phyloP scores from a whole-genome alignment of 805 yeast genomes.

The Jamesozyma spencerorum region DNA sequence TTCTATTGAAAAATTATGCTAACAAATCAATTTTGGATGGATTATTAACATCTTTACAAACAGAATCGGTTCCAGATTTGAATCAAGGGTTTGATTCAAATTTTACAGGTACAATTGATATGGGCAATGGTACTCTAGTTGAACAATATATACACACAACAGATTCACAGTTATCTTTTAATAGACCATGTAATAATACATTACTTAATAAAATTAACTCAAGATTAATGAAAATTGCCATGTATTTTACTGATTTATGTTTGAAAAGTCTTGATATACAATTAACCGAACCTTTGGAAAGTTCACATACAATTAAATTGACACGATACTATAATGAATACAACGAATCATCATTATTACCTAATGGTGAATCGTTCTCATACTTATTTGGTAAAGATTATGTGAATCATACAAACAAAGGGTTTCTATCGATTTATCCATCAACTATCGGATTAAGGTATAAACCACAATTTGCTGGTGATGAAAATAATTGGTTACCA shows the following conservation, averaged over 20 bases:
- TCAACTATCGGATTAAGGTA: slow-evolving; percentile 18
- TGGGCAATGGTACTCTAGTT: slow-evolving; percentile 11
- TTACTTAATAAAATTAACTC: slow-evolving; percentile 12
- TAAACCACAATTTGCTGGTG: slow-evolving; percentile 18
- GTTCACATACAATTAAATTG: slow-evolving; percentile 11
- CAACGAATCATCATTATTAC: not conserved
- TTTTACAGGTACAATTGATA: slow-evolving; percentile 19
- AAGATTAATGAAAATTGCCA: slow-evolving; percentile 17
- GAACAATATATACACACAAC: slow-evolving; percentile 24
- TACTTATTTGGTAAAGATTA: slow-evolving; percentile 14
- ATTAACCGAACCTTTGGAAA: slow-evolving; percentile 1
- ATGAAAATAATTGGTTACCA: slow-evolving; percentile 21
- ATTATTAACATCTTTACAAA: slow-evolving; percentile 6
- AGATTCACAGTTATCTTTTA: slow-evolving; percentile 11
- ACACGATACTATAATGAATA: slow-evolving; percentile 15
- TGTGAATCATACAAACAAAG: slow-evolving; percentile 12
- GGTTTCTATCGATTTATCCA: slow-evolving; percentile 25
- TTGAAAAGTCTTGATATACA: slow-evolving; percentile 7
- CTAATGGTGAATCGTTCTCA: slow-evolving; percentile 14
- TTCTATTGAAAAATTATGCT: slow-evolving; percentile 27
- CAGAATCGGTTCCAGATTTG: slow-evolving; percentile 1
- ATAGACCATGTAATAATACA: slow-evolving; percentile 11
- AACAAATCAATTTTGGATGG: slow-evolving; percentile 14
- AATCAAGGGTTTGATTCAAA: slow-evolving; percentile 21
- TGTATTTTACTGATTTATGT: slow-evolving; percentile 18